Evolutionary conservation across 768 basidiomycete species (phyloP).

Genomic region (Mycena metata): DNA sequence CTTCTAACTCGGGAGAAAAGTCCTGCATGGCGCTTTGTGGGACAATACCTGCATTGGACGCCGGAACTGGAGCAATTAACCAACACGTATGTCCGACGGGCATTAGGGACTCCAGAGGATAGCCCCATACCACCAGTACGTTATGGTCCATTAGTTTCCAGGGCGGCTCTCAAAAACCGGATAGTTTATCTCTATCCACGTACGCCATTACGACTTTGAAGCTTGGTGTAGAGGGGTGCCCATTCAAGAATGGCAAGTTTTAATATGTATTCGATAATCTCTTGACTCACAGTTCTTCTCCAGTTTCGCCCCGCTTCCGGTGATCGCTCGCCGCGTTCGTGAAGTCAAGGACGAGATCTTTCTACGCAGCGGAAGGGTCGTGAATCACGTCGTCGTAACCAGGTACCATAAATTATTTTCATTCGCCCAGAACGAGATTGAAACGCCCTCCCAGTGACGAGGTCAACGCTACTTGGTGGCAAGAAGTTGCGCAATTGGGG

Average conservation of each 20-base stretch:
- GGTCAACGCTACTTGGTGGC: slow-evolving; percentile 68
- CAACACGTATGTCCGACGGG: slow-evolving; percentile 58
- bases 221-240: slow-evolving; percentile 59
- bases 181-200: slow-evolving; percentile 71
- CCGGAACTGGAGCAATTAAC: slow-evolving; percentile 57
- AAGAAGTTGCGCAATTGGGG: slow-evolving; percentile 60
- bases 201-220: slow-evolving; percentile 68
- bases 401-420: slow-evolving; percentile 37
- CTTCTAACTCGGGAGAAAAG: slow-evolving; percentile 39
- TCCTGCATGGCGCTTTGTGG: slow-evolving; percentile 71
- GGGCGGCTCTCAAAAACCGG: not conserved
- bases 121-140: slow-evolving; percentile 62
- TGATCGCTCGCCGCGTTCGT: slow-evolving; percentile 66
- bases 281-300: not conserved
- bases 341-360: slow-evolving; percentile 66
- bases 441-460: slow-evolving; percentile 58
- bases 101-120: slow-evolving; percentile 55
- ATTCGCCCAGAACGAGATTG: no score
- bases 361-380: slow-evolving; percentile 58
- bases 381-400: slow-evolving; percentile 72
- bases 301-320: slow-evolving; percentile 63
- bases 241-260: slow-evolving; percentile 53
- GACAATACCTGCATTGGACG: slow-evolving; percentile 66
- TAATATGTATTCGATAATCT: not conserved
- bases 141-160: slow-evolving; percentile 17